phyloP scores from a whole-genome alignment of 2,329 filamentous ascomycete genomes.

The Emmonsia crescens region DNA sequence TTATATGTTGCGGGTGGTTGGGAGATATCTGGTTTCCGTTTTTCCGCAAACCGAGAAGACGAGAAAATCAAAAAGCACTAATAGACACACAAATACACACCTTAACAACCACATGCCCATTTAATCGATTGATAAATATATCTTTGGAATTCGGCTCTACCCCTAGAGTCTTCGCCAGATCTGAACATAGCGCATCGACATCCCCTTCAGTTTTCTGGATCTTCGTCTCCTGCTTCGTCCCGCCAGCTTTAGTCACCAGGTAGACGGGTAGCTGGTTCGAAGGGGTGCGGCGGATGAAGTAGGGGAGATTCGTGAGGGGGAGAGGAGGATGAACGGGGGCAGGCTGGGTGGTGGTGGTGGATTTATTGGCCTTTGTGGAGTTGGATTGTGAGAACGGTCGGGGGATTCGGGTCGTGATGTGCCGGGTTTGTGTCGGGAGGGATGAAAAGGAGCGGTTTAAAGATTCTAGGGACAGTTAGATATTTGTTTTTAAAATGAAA shows the following conservation, averaged over 20 bases:
- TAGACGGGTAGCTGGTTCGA: constrained; percentile 70
- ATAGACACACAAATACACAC: constrained; percentile 34
- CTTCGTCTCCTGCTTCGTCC: constrained; percentile 61
- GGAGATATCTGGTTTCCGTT: neutral
- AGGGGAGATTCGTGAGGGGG: constrained; percentile 43
- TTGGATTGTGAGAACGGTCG: constrained; percentile 12
- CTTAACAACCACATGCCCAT: constrained; percentile 64
- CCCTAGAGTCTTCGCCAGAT: constrained; percentile 50
- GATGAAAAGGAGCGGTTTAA: constrained; percentile 6
- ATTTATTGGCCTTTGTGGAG: constrained; percentile 8
- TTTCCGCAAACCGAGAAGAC: neutral
- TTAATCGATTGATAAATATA: constrained; percentile 48
- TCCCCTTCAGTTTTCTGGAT: constrained; percentile 75
- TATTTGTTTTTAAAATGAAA: neutral
- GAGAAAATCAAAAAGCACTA: neutral
- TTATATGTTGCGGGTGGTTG: neutral
- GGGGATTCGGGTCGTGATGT: constrained; percentile 9
- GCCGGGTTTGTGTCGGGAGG: constrained; percentile 5
- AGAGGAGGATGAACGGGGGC: constrained; percentile 13
- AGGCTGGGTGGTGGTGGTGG: neutral
- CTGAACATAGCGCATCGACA: constrained; percentile 48
- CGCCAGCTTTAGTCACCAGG: constrained; percentile 58
- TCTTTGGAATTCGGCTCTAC: constrained; percentile 37
- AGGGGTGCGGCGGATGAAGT: constrained; percentile 60
- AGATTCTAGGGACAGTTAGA: constrained; percentile 2